These are phyloP conservation scores for Meyerozyma smithsonii DNA, from an alignment of 1,139 yeast species.

Conservation along the genomic window DNA sequence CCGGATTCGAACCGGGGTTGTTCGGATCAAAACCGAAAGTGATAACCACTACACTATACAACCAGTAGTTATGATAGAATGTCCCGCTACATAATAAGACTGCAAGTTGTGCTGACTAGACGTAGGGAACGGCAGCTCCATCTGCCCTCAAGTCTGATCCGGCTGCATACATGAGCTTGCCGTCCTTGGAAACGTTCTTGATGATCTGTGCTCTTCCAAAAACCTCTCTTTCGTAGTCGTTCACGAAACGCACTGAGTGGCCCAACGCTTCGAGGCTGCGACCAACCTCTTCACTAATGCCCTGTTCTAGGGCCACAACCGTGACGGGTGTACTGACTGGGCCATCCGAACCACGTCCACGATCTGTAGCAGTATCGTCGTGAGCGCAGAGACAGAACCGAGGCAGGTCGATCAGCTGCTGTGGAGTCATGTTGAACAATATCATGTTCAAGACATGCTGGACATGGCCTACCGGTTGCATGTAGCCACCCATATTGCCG, in stretches of 20 bases:
- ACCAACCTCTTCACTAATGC: conserved; percentile 42
- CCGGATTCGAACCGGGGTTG: conserved; percentile 97
- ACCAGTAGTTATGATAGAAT: conserved; percentile 17
- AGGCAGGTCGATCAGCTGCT: conserved; percentile 73
- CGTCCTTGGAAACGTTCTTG: conserved; percentile 36
- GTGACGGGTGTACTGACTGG: conserved; percentile 61
- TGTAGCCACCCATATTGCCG: conserved; percentile 88
- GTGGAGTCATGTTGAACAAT: conserved; percentile 64
- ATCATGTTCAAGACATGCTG: conserved; percentile 68
- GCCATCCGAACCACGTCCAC: conserved; percentile 61
- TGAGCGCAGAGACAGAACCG: conserved; percentile 59
- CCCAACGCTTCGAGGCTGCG: conserved; percentile 48
- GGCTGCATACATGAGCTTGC: conserved; percentile 51
- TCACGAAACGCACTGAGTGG: conserved; percentile 47
- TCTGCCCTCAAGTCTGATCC: conserved; percentile 82
- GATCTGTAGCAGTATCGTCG: conserved; percentile 39
- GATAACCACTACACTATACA: conserved; percentile 51
- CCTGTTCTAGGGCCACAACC: conserved; percentile 63
- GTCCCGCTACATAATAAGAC: not conserved
- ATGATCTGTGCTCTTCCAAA: conserved; percentile 80
- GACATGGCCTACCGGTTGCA: conserved; percentile 84
- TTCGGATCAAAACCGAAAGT: conserved; percentile 59
- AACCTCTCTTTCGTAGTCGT: conserved; percentile 40
- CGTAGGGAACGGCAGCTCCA: conserved; percentile 65
- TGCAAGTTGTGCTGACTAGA: conserved; percentile 14